Evolutionary conservation across 2,329 filamentous ascomycete genomes (phyloP).

Genomic region (Phyllosticta citriasiana): DNA sequence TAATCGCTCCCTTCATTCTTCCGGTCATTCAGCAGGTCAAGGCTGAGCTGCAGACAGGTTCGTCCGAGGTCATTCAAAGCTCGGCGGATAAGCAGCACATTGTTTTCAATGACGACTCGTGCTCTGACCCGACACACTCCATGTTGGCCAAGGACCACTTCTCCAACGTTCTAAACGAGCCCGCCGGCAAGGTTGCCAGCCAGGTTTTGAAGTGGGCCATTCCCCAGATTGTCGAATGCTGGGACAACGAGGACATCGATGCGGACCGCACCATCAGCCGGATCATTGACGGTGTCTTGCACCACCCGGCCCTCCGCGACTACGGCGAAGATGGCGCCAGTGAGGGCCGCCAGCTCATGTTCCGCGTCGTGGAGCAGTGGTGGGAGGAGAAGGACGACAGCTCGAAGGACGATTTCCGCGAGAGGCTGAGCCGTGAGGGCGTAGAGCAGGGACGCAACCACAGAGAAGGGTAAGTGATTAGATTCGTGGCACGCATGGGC

Average conservation of each 20-base stretch:
- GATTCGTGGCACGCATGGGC: no score
- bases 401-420: constrained; percentile 57
- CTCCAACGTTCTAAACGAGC: constrained; percentile 77
- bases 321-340: constrained; percentile 58
- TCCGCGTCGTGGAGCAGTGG: constrained; percentile 71
- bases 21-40: constrained; percentile 83
- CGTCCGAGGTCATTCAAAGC: constrained; percentile 76
- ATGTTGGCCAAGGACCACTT: constrained; percentile 97
- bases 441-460: constrained; percentile 74
- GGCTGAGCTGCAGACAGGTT: constrained; percentile 74
- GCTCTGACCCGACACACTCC: constrained; percentile 78
- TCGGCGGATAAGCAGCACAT: constrained; percentile 75
- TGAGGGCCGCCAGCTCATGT: constrained; percentile 70
- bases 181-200: constrained; percentile 73
- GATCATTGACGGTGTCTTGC: constrained; percentile 74
- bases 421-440: constrained; percentile 67
- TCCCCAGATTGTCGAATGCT: constrained; percentile 77
- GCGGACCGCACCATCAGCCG: constrained; percentile 60
- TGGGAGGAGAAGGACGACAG: constrained; percentile 58
- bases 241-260: constrained; percentile 68
- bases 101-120: constrained; percentile 71
- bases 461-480: constrained; percentile 50
- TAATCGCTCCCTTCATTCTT: constrained; percentile 78
- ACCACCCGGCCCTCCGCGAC: constrained; percentile 73
- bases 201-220: constrained; percentile 75